phyloP scores from a whole-genome alignment of 2,329 filamentous ascomycete species.

The Parastagonospora nodorum region DNA sequence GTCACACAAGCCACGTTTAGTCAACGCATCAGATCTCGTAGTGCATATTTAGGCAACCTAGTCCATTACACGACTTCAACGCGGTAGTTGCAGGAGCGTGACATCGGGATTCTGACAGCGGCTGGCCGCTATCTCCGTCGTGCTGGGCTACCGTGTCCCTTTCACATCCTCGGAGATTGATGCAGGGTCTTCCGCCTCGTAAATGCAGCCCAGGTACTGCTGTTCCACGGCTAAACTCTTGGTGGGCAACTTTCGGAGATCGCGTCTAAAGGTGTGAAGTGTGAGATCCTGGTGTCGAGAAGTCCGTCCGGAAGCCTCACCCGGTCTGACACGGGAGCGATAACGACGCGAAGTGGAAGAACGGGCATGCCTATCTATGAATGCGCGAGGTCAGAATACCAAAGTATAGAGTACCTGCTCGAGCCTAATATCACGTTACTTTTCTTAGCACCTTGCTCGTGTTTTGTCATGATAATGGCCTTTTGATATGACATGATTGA shows the following conservation, averaged over 20 bases:
- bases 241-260: background rate
- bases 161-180: background rate
- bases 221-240: constrained; percentile 2
- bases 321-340: background rate
- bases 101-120: constrained; percentile 20
- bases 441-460: constrained; percentile 6
- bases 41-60: constrained; percentile 38
- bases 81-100: constrained; percentile 17
- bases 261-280: background rate
- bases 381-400: constrained; percentile 1
- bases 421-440: constrained; percentile 5
- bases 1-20: constrained; percentile 29
- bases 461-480: constrained; percentile 11
- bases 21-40: constrained; percentile 33
- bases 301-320: constrained; percentile 1
- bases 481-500: constrained; percentile 12
- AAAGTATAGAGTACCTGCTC: constrained; percentile 8
- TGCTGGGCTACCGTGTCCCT: constrained; percentile 1
- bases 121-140: constrained; percentile 8
- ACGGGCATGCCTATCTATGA: background rate
- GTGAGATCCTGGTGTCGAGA: background rate
- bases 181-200: constrained; percentile 9
- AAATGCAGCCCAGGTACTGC: background rate
- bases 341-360: constrained; percentile 3
- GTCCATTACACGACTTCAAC: constrained; percentile 28